Evolutionary conservation across 2,329 filamentous ascomycete genomes (phyloP), one percentile per base, ranked within the genome.

Genomic region (Ceratocystis huliohia): DNA sequence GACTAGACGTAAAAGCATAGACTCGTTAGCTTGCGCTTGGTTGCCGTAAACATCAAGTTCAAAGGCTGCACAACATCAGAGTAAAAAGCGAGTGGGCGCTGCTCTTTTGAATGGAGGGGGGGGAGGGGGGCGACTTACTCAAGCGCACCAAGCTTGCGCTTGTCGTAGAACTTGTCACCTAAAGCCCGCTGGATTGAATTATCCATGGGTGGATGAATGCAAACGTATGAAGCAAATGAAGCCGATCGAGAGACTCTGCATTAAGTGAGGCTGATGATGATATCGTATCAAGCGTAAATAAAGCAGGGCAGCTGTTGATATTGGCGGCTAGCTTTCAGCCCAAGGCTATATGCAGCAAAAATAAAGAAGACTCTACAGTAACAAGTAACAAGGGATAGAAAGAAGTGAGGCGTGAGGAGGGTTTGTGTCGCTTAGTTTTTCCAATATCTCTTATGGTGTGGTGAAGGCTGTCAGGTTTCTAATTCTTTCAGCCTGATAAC

Each of bases 111-210:
- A 45, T 30, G 64, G 53, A n/a, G 30, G 30, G 57, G 61, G 25
- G 20, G n/a, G 22, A 65, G 17, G 62, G 44, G 53, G 8, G 63
- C 68, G 64, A 79, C 88, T 73, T 86, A 96, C 91, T 99, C 94
- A 67, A 99, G 84, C 72, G 95, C 94, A 70, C 94, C 94, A 73
- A 91, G 87, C 78, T 99, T 99, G 74, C 95, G 86, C 81, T 95
- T 96, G 75, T 99, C 94, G 76, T 99, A 99, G 74, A 97, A 87
- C 84, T 96, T 99, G 79, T 99, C 94, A 75, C 95, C 96, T 74
- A 99, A 82, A 71, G 92, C 84, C 72, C 93, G 89, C 77, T 95
- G 91, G 74, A 96, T 90, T 74, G 86, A 87, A 73, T 84, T 81
- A 80, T 97, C 93, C 92, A 97, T 96, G 72, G 67, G 73, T 73